Evolutionary conservation across 129 eudicot genomes (phyloP), one percentile per base, ranked within the genome.

Genomic region (Smallanthus sonchifolius): DNA sequence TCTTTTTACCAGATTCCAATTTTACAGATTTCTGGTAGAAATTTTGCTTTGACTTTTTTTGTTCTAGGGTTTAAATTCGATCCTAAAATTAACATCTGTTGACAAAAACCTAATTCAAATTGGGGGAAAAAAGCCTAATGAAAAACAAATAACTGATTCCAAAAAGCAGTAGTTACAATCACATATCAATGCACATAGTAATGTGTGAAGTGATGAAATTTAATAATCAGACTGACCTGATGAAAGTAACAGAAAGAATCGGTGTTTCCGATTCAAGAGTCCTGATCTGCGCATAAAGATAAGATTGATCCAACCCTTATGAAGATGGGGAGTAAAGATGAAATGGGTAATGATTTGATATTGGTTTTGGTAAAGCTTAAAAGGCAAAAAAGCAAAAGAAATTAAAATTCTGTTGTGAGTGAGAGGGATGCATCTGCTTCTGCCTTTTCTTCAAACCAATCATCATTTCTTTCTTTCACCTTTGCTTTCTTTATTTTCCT

Each of bases 341-440:
- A 60, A 70, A 61, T 36, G 62, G 28, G 63, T 14, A 59, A 69
- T 60, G 17, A n/a, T n/a, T n/a, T n/a, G n/a, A 44, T 45, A 55
- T 48, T 45, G 9, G 34, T 59, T 20, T 14, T 15, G 43, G 77
- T 71, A 79, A 72, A 79, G 78, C 19, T 38, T 54, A 62, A 70
- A 72, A 44, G 61, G 69, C 44, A 36, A 74, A 61, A 47, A 44
- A 52, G 39, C n/a, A 30, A 57, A 62, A 5, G 40, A 49, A 70
- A 61, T 48, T 62, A 16, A 70, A 70, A 60, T 47, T 55, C 30
- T 35, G 39, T 14, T 77, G 71, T 28, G 54, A 24, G 40, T 36
- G 71, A 75, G 72, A 75, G 56, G 38, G 66, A 77, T 77, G 81
- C 70, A 77, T 77, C 56, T 60, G 81, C 70, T 77, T 77, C 57